Evolutionary conservation across 257 asterid genomes (phyloP), one percentile per base, ranked within the genome.

Genomic region (Solanum chilense): DNA sequence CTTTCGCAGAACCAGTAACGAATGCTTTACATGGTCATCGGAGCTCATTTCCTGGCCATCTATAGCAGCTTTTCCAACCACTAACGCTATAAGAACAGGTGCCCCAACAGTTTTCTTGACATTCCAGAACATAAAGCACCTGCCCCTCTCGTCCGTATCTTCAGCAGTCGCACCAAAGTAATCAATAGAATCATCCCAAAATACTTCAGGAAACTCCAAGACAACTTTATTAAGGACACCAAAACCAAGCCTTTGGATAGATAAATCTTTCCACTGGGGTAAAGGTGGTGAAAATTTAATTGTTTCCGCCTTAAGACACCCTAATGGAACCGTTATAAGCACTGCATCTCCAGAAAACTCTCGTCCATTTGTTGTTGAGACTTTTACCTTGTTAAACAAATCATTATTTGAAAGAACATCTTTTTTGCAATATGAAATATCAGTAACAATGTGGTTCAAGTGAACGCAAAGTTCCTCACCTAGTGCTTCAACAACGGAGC

Each of bases 71-170:
- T 95, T 94, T 90, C 99, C 99, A 84, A 96, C 99, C 83, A 97
- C 93, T 89, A 97, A 89, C 27, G 99, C 98, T 88, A 97, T 96
- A 85, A 97, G 98, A 86, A 97, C 99, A 88, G 99, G 99, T 41
- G 99, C 99, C 49, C 98, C 98, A 89, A 95, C 99, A n/a, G 99
- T 97, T 91, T 97, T 96, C 92, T 93, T 95, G 86, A 97, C 95
- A 92, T 97, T 97, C 99, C 99, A 97, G 91, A 97, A 97, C 99
- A 97, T 97, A 90, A 97, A 97, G 92, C 99, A 96, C 90, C 94
- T 87, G 52, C 99, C 99, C 74, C 99, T 94, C 85, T 93, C 95
- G 87, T 92, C 93, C 77, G 94, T 92, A 88, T 89, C 94, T 90
- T 94, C 99, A 86, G 99, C 94, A 88, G 99, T 95, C 60, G 99